These are phyloP conservation scores for Botryotinia narcissicola DNA, from an alignment of 2,329 filamentous ascomycete species.

Conservation along the genomic window DNA sequence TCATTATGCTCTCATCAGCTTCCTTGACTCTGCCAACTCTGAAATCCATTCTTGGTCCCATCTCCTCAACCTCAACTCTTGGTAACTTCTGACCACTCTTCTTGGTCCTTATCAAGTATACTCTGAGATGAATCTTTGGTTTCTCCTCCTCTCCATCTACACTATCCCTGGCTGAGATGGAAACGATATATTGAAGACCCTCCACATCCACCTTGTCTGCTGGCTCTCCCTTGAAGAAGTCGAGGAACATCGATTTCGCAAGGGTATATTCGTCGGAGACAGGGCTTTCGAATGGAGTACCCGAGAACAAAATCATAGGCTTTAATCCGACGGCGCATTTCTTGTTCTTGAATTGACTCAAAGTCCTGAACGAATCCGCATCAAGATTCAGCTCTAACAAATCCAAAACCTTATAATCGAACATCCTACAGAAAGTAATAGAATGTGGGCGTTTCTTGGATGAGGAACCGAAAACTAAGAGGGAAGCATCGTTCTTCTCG, in stretches of 20 bases:
- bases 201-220: conserved; percentile 87
- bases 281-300: conserved; percentile 81
- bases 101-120: conserved; percentile 84
- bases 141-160: conserved; percentile 47
- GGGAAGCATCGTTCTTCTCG: conserved; percentile 88
- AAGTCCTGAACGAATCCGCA: conserved; percentile 64
- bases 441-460: conserved; percentile 96
- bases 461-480: conserved; percentile 80
- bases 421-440: conserved; percentile 78
- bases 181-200: conserved; percentile 87
- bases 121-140: conserved; percentile 64
- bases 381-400: conserved; percentile 92
- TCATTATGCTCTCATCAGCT: conserved; percentile 75
- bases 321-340: conserved; percentile 79
- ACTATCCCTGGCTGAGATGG: conserved; percentile 71
- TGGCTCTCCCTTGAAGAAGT: conserved; percentile 83
- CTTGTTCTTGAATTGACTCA: conserved; percentile 72
- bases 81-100: conserved; percentile 83
- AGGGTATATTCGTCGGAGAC: conserved; percentile 77
- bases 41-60: conserved; percentile 92
- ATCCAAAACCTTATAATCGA: conserved; percentile 83
- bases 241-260: conserved; percentile 81
- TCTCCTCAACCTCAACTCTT: conserved; percentile 89
- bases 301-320: conserved; percentile 88
- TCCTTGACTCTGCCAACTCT: conserved; percentile 77